Percentiles rank a stretch among this genome's conserved stretches.
Conservation (phyloP, 2,329 filamentous ascomycete genomes). For the Aspergillus ochraceus region DNA sequence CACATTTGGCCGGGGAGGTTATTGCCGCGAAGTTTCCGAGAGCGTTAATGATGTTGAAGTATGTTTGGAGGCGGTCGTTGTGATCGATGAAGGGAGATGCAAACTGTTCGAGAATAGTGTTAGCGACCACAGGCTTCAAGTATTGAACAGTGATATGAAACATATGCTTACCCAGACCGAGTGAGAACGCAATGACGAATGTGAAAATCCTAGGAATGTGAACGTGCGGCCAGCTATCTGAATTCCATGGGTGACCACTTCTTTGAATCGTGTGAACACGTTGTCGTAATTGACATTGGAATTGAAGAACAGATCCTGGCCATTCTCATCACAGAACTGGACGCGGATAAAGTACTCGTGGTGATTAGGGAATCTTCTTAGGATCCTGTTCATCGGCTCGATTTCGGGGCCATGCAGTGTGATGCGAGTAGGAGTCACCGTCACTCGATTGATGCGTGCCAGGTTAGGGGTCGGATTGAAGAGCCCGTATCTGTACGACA, state of each 20-base stretch:
- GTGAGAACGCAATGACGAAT: slow-evolving; percentile 72
- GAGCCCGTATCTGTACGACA: not conserved
- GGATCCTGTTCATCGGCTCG: slow-evolving; percentile 33
- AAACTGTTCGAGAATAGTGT: slow-evolving; percentile 6
- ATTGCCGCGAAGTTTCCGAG: slow-evolving; percentile 54
- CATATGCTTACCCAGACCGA: slow-evolving; percentile 57
- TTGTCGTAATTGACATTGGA: slow-evolving; percentile 17
- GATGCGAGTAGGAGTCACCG: slow-evolving; percentile 60
- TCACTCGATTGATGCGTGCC: slow-evolving; percentile 52
- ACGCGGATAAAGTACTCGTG: slow-evolving; percentile 27
- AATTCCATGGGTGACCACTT: slow-evolving; percentile 60
- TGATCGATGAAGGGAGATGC: slow-evolving; percentile 51
- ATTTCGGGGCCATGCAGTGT: slow-evolving; percentile 58
- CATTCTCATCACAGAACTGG: slow-evolving; percentile 27
- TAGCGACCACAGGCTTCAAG: not conserved
- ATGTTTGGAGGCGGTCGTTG: slow-evolving; percentile 28
- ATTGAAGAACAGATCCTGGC: slow-evolving; percentile 23
- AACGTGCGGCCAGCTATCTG: slow-evolving; percentile 63
- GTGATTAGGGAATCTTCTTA: slow-evolving; percentile 25
- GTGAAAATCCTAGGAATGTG: slow-evolving; percentile 73
- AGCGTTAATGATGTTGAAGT: slow-evolving; percentile 44
- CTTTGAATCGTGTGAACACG: slow-evolving; percentile 55
- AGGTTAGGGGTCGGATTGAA: not conserved
- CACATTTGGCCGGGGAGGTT: slow-evolving; percentile 56
- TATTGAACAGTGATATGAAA: not conserved